Evolutionary conservation across 768 basidiomycete species (phyloP).

Genomic region (Rhodosporidiobolus odoratus): DNA sequence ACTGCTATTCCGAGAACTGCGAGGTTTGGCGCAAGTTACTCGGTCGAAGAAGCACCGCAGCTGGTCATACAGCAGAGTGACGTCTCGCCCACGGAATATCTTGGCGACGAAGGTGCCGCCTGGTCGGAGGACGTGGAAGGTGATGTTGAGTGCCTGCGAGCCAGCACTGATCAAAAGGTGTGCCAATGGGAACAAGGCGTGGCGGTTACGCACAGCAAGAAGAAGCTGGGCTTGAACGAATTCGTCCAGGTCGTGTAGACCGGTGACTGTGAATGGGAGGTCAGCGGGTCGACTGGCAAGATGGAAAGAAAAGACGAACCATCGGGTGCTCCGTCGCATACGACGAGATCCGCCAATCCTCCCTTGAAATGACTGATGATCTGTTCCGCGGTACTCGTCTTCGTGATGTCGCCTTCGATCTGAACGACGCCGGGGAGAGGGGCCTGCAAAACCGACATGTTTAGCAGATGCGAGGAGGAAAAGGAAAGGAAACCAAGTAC

Average conservation of each 20-base stretch:
- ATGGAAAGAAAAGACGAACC: slow-evolving; percentile 38
- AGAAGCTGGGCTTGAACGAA: slow-evolving; percentile 51
- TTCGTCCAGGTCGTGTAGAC: slow-evolving; percentile 52
- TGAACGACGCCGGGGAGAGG: slow-evolving; percentile 49
- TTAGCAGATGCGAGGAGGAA: background rate
- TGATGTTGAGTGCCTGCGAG: slow-evolving; percentile 48
- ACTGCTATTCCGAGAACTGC: slow-evolving; percentile 49
- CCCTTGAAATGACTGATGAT: slow-evolving; percentile 50
- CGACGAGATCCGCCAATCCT: slow-evolving; percentile 49
- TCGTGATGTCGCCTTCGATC: slow-evolving; percentile 51
- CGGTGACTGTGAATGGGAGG: slow-evolving; percentile 46
- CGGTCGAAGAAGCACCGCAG: slow-evolving; percentile 48
- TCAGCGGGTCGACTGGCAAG: background rate
- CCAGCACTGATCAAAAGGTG: background rate
- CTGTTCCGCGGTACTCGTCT: slow-evolving; percentile 47
- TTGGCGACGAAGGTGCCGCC: slow-evolving; percentile 51
- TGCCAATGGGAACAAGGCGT: background rate
- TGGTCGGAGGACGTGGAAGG: slow-evolving; percentile 49
- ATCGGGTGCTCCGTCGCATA: slow-evolving; percentile 54
- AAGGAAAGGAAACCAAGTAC: slow-evolving; percentile 19
- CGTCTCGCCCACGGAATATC: slow-evolving; percentile 48
- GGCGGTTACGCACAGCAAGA: slow-evolving; percentile 45
- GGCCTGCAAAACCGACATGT: slow-evolving; percentile 40
- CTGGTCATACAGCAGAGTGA: slow-evolving; percentile 48
- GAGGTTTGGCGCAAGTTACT: slow-evolving; percentile 50